Conservation (phyloP, 1,284 basidiomycete genomes). For the Hortiboletus rubellus region DNA sequence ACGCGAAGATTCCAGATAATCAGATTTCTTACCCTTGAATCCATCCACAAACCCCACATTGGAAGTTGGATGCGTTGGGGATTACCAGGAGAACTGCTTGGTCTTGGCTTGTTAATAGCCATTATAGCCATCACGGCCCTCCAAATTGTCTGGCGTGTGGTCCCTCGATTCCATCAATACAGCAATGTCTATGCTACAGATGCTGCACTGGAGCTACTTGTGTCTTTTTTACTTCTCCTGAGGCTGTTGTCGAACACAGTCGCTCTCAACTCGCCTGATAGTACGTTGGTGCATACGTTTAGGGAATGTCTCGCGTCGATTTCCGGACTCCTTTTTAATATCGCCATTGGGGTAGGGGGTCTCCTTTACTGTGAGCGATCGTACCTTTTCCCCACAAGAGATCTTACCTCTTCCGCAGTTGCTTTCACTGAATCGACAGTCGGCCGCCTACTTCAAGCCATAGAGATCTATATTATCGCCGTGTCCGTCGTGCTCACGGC, state of each 20-base stretch:
- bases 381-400: neutral
- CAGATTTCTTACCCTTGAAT: slow-evolving; percentile 21
- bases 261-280: slow-evolving; percentile 37
- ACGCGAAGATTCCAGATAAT: slow-evolving; percentile 15
- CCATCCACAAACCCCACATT: slow-evolving; percentile 42
- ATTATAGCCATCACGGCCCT: slow-evolving; percentile 50
- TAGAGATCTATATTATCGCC: slow-evolving; percentile 64
- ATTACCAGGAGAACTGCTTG: slow-evolving; percentile 49
- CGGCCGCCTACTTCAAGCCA: slow-evolving; percentile 68
- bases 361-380: slow-evolving; percentile 56
- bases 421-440: slow-evolving; percentile 66
- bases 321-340: slow-evolving; percentile 51
- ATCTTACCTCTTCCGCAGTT: slow-evolving; percentile 42
- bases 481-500: slow-evolving; percentile 54
- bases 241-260: slow-evolving; percentile 62
- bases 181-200: slow-evolving; percentile 59
- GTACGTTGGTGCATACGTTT: slow-evolving; percentile 37
- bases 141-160: slow-evolving; percentile 65
- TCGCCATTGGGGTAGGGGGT: slow-evolving; percentile 56
- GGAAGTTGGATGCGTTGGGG: slow-evolving; percentile 69
- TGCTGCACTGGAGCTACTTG: slow-evolving; percentile 54
- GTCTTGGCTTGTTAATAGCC: slow-evolving; percentile 49
- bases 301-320: slow-evolving; percentile 54
- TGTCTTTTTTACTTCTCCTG: slow-evolving; percentile 58
- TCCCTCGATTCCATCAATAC: slow-evolving; percentile 42